Conservation (phyloP, 2,329 filamentous ascomycete genomes). For the Penicillium verrucosum region DNA sequence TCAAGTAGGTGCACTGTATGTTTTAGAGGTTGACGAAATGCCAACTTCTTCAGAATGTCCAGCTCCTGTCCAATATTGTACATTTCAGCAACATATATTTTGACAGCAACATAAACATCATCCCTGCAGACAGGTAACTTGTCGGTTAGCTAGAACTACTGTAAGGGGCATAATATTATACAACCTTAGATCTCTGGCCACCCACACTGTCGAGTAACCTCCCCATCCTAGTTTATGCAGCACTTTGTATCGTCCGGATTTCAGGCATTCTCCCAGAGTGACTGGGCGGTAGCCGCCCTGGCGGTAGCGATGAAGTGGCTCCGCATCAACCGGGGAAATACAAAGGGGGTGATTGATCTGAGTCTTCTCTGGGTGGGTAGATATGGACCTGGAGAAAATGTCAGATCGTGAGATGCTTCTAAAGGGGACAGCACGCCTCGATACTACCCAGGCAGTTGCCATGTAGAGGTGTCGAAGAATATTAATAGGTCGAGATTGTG, state of each 20-base stretch:
- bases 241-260: constrained; percentile 33
- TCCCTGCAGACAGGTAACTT: constrained; percentile 16
- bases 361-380: neutral
- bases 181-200: constrained; percentile 30
- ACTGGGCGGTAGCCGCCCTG: constrained; percentile 37
- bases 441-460: neutral
- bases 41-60: constrained; percentile 12
- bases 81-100: constrained; percentile 20
- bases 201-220: constrained; percentile 38
- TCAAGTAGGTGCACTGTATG: constrained; percentile 39
- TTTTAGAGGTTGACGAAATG: constrained; percentile 13
- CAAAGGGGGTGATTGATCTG: constrained; percentile 7
- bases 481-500: neutral
- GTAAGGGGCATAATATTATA: neutral
- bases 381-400: neutral
- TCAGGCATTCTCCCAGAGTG: constrained; percentile 29
- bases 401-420: neutral
- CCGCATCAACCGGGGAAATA: constrained; percentile 16
- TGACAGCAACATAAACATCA: constrained; percentile 25
- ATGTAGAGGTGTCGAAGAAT: neutral
- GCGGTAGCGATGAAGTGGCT: constrained; percentile 25
- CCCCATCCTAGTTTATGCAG: constrained; percentile 40
- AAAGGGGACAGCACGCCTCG: neutral
- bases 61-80: constrained; percentile 15
- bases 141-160: constrained; percentile 8